These are phyloP conservation scores for Bolboschoenus planiculmis DNA, from an alignment of 176 grass and related monocot genomes.

Conservation along the genomic window DNA sequence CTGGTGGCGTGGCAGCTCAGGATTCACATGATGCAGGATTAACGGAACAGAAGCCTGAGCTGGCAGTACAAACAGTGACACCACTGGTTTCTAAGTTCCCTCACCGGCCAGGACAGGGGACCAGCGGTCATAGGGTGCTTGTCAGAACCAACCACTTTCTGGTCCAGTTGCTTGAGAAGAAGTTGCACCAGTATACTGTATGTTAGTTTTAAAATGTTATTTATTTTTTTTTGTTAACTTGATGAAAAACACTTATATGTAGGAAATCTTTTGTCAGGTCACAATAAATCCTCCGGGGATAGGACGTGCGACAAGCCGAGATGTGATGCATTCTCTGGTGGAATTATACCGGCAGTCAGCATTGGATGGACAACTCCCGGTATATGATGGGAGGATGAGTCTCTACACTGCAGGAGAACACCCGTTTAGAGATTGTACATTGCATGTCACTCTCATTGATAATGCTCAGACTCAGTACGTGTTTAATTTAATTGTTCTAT, in stretches of 20 bases:
- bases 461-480: not conserved
- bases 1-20: not conserved
- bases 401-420: conserved; percentile 55
- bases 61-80: not conserved
- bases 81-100: conserved; percentile 12
- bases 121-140: not conserved
- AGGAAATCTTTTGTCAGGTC: conserved; percentile 30
- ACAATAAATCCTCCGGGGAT: conserved; percentile 28
- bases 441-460: conserved; percentile 21
- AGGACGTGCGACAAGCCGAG: conserved; percentile 14
- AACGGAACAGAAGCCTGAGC: not conserved
- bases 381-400: conserved; percentile 48
- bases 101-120: conserved; percentile 31
- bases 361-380: conserved; percentile 28
- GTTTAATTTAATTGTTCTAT: too few species aligned
- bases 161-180: conserved; percentile 39
- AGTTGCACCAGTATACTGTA: conserved; percentile 59
- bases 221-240: not conserved
- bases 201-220: not conserved
- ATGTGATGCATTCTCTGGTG: conserved; percentile 38
- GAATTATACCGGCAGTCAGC: conserved; percentile 19
- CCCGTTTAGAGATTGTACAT: conserved; percentile 31
- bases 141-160: conserved; percentile 71
- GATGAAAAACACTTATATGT: not conserved
- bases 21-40: not conserved